Evolutionary conservation across 2,329 filamentous ascomycete genomes (phyloP).

Genomic region (Cercospora janseana): DNA sequence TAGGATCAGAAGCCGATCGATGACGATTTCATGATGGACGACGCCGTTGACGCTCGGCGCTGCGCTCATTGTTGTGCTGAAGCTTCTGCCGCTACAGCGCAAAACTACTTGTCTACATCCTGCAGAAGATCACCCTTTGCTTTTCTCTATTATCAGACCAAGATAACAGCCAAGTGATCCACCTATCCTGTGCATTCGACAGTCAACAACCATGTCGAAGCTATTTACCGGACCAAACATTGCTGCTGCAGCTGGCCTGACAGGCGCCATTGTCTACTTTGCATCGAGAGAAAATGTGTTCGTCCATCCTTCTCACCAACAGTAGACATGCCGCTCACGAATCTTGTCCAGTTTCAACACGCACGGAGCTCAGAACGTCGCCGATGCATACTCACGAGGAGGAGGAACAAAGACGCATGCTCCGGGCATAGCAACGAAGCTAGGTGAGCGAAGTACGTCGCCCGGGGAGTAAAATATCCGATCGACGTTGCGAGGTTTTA

Average conservation of each 20-base stretch:
- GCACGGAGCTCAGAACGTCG: conserved; percentile 38
- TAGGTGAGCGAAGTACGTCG: conserved; percentile 30
- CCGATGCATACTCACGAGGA: conserved; percentile 36
- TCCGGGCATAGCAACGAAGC: conserved; percentile 37
- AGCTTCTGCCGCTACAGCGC: neutral
- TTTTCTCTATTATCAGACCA: neutral
- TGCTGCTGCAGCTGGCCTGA: conserved; percentile 31
- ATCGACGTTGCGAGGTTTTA: conserved; percentile 1
- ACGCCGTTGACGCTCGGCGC: neutral
- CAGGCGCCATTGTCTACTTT: conserved; percentile 29
- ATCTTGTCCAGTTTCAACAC: conserved; percentile 34
- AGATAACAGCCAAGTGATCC: conserved; percentile 6
- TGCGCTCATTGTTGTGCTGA: neutral
- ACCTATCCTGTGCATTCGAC: neutral
- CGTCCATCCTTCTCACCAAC: neutral
- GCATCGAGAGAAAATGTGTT: conserved; percentile 10
- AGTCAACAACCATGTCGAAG: conserved; percentile 26
- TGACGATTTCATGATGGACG: conserved; percentile 9
- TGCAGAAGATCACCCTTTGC: conserved; percentile 2
- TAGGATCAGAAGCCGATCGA: conserved; percentile 2
- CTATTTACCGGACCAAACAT: conserved; percentile 32
- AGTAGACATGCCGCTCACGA: neutral
- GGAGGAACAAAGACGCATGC: conserved; percentile 38
- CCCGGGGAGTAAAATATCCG: conserved; percentile 8
- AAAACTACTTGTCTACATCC: neutral